Evolutionary conservation across 345 rosid genomes (phyloP).

Genomic region (Syzygium grande): DNA sequence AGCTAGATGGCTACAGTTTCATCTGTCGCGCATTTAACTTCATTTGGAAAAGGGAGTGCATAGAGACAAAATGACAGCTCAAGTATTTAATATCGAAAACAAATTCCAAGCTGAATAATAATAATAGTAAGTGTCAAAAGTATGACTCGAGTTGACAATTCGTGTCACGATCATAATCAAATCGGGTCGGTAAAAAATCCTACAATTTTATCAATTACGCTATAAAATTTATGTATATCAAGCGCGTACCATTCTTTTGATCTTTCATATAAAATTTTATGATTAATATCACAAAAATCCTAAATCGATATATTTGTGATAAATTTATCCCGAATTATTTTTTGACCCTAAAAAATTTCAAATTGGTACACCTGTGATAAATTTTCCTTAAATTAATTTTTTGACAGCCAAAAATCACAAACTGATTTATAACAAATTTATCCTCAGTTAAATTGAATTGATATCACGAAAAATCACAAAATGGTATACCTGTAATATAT

Average conservation of each 20-base stretch:
- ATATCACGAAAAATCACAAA: too few species aligned
- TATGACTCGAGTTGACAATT: neutral
- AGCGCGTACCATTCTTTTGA: neutral
- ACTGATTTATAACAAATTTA: too few species aligned
- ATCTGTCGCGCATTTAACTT: neutral
- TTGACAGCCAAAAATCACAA: too few species aligned
- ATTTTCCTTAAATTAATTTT: too few species aligned
- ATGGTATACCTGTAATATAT: too few species aligned
- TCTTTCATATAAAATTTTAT: neutral
- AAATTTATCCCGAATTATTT: too few species aligned
- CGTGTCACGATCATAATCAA: neutral
- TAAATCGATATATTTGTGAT: too few species aligned
- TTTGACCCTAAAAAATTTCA: too few species aligned
- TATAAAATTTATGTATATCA: neutral
- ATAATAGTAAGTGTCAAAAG: neutral
- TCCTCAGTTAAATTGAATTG: too few species aligned
- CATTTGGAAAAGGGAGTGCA: neutral
- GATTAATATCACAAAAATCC: neutral
- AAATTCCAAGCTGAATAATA: neutral
- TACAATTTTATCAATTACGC: too few species aligned
- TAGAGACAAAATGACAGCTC: neutral
- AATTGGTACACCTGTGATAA: fast-evolving
- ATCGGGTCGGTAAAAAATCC: neutral
- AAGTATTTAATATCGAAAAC: neutral
- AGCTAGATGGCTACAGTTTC: neutral